A percentile compares a stretch with the other conserved stretches of the same genome.
Evolutionary conservation across 2,329 filamentous ascomycete genomes (phyloP).

Genomic region (Aspergillus ustus): DNA sequence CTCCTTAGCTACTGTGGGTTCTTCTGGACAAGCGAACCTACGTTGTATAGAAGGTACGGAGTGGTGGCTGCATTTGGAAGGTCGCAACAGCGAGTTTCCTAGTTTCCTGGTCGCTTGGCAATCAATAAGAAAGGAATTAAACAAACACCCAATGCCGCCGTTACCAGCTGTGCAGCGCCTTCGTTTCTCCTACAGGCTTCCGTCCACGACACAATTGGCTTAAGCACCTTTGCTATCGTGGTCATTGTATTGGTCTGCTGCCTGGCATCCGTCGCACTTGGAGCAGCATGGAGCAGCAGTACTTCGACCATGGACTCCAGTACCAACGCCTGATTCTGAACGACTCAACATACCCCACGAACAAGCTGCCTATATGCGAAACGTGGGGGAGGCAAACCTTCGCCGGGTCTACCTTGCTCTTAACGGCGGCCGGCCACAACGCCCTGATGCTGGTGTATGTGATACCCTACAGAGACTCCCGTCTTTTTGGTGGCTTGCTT

Average conservation of each 20-base stretch:
- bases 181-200: constrained; percentile 5
- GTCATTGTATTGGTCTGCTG: too few relatives aligned
- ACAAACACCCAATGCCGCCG: too few relatives aligned
- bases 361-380: not conserved
- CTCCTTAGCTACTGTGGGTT: not conserved
- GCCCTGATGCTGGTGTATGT: constrained; percentile 3
- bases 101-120: too few relatives aligned
- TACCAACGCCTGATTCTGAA: constrained; percentile 3
- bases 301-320: not conserved
- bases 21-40: constrained; percentile 5
- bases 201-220: not conserved
- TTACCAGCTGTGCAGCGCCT: not conserved
- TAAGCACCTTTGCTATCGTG: too few relatives aligned
- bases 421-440: constrained; percentile 2
- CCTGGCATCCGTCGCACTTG: too few relatives aligned
- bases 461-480: constrained; percentile 4
- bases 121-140: too few relatives aligned
- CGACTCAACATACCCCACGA: not conserved
- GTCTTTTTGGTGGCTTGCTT: constrained; percentile 5
- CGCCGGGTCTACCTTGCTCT: constrained; percentile 2
- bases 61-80: constrained; percentile 4
- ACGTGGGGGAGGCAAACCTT: not conserved
- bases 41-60: constrained; percentile 2
- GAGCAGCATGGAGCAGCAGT: too few relatives aligned
- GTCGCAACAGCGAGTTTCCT: constrained; percentile 4